phyloP scores from a whole-genome alignment of 805 yeast species.

The Debaryomyces castellii region DNA sequence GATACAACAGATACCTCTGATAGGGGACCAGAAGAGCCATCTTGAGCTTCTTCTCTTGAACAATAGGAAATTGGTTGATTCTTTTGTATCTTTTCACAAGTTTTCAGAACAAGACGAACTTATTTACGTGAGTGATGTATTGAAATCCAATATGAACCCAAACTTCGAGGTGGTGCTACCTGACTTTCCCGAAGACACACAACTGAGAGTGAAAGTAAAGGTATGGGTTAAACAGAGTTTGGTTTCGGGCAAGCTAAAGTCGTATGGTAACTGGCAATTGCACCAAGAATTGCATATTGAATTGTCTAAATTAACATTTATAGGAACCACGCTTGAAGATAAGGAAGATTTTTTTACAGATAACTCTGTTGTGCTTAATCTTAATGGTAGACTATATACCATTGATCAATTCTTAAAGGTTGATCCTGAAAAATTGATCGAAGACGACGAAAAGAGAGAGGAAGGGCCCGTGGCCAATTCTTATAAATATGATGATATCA shows the following conservation, averaged over 20 bases:
- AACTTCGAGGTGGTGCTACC: conserved; percentile 31
- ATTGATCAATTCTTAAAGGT: conserved; percentile 8
- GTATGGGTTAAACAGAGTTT: conserved; percentile 16
- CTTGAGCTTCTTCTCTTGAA: conserved; percentile 13
- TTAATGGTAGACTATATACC: conserved; percentile 21
- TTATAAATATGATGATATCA: conserved; percentile 29
- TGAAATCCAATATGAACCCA: conserved; percentile 19
- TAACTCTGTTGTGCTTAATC: conserved; percentile 20
- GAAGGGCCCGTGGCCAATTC: conserved; percentile 9
- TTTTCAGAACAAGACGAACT: conserved; percentile 10
- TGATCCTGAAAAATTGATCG: not conserved
- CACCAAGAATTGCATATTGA: conserved; percentile 15
- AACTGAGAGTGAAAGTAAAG: conserved; percentile 13
- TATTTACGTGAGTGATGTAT: conserved; percentile 34
- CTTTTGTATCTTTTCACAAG: conserved; percentile 27
- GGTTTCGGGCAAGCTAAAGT: conserved; percentile 1
- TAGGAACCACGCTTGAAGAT: conserved; percentile 9
- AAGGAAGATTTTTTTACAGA: conserved; percentile 14
- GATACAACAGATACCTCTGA: conserved; percentile 1
- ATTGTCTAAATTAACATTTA: conserved; percentile 12
- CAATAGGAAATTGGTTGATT: conserved; percentile 17
- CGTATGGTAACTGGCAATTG: conserved; percentile 17
- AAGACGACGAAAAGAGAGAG: not conserved
- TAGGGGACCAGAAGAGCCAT: conserved; percentile 1
- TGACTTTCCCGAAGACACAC: conserved; percentile 6